phyloP scores from a whole-genome alignment of 805 yeast genomes.

The Cyberlindnera amylophila region DNA sequence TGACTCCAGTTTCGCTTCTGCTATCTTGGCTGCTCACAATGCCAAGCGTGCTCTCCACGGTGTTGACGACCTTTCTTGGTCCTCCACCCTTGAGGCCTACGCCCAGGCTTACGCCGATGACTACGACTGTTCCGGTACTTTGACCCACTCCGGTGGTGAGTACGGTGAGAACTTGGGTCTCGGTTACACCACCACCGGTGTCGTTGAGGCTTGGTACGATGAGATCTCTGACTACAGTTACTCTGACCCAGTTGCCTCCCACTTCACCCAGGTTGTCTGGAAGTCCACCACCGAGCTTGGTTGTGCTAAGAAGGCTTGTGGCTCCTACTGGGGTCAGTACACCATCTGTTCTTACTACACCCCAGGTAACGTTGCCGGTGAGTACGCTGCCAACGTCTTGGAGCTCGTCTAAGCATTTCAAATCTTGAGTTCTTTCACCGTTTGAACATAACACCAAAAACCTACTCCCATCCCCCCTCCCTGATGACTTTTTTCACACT shows the following conservation, averaged over 20 bases:
- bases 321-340: slow-evolving; percentile 52
- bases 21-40: slow-evolving; percentile 49
- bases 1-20: slow-evolving; percentile 33
- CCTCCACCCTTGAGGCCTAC: slow-evolving; percentile 39
- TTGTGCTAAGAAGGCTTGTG: slow-evolving; percentile 68
- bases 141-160: slow-evolving; percentile 66
- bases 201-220: slow-evolving; percentile 76
- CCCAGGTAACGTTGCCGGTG: slow-evolving; percentile 65
- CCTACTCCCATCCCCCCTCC: too few relatives aligned
- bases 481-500: not conserved
- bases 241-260: slow-evolving; percentile 60
- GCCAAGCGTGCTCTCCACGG: slow-evolving; percentile 44
- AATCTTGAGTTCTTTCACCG: too few relatives aligned
- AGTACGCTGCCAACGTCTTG: slow-evolving; percentile 38
- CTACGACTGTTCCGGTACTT: slow-evolving; percentile 57
- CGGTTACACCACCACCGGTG: slow-evolving; percentile 52
- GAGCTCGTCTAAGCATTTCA: slow-evolving; percentile 4
- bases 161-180: slow-evolving; percentile 82
- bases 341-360: slow-evolving; percentile 73
- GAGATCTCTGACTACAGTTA: slow-evolving; percentile 57
- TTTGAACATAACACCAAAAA: too few relatives aligned
- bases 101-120: slow-evolving; percentile 49
- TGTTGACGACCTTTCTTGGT: slow-evolving; percentile 47
- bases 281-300: slow-evolving; percentile 62
- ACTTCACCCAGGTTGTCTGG: slow-evolving; percentile 87